These are phyloP conservation scores for Dactylonectria macrodidyma DNA, from an alignment of 2,329 filamentous ascomycete species.

Conservation along the genomic window DNA sequence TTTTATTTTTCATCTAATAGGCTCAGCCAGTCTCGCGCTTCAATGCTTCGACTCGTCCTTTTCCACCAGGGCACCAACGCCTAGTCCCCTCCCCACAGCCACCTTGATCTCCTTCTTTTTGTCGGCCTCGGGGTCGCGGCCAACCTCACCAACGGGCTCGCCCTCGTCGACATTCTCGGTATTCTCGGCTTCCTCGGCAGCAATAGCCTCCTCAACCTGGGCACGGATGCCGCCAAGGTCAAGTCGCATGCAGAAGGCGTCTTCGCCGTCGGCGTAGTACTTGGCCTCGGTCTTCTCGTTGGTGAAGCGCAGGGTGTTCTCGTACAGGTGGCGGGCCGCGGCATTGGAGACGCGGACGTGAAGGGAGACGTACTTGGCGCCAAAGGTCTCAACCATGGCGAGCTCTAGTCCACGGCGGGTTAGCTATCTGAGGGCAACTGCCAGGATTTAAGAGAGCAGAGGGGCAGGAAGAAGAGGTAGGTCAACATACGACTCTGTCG, in stretches of 20 bases:
- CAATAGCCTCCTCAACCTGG: conserved; percentile 56
- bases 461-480: conserved; percentile 8
- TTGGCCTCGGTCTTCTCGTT: conserved; percentile 89
- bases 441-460: neutral
- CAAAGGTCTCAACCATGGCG: conserved; percentile 96
- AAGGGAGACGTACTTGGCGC: conserved; percentile 92
- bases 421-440: neutral
- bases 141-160: conserved; percentile 78
- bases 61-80: conserved; percentile 85
- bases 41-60: conserved; percentile 69
- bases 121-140: conserved; percentile 60
- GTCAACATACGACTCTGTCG: conserved; percentile 85
- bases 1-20: conserved; percentile 3
- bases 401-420: conserved; percentile 71
- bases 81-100: conserved; percentile 84
- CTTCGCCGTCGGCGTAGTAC: conserved; percentile 98
- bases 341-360: conserved; percentile 96
- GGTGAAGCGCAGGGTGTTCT: conserved; percentile 90
- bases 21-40: conserved; percentile 7
- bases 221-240: conserved; percentile 77
- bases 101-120: conserved; percentile 77
- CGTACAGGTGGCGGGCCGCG: conserved; percentile 92
- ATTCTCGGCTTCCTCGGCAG: conserved; percentile 58
- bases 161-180: conserved; percentile 72
- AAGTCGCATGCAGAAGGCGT: conserved; percentile 94